phyloP scores from a whole-genome alignment of 805 yeast genomes.

The Tetrapisispora pingtungensis region DNA sequence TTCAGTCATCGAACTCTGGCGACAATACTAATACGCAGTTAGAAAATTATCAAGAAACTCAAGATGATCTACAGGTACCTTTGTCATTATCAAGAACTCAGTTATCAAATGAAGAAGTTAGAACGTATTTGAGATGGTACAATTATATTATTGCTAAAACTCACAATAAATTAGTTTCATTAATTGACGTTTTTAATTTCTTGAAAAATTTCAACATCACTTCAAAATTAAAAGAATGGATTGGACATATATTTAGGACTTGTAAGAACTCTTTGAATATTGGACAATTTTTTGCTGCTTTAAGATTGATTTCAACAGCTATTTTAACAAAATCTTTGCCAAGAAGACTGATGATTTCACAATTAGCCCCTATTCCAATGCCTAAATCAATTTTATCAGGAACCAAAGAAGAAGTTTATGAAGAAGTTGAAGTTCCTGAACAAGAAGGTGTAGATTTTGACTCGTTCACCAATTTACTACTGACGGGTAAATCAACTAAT shows the following conservation, averaged over 20 bases:
- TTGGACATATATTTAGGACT: conserved; percentile 42
- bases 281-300: conserved; percentile 82
- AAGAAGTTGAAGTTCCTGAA: conserved; percentile 18
- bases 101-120: conserved; percentile 65
- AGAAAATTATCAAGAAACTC: conserved; percentile 16
- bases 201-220: conserved; percentile 64
- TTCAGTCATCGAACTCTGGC: neutral
- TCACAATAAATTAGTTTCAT: conserved; percentile 51
- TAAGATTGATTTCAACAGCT: conserved; percentile 70
- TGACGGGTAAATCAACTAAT: conserved; percentile 69
- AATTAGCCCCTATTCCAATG: conserved; percentile 57
- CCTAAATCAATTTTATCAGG: conserved; percentile 71
- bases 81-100: conserved; percentile 57
- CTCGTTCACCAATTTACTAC: conserved; percentile 69
- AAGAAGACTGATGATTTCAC: conserved; percentile 40
- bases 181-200: conserved; percentile 72
- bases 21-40: neutral
- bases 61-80: conserved; percentile 41
- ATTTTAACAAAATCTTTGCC: conserved; percentile 43
- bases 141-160: conserved; percentile 70
- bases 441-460: conserved; percentile 58
- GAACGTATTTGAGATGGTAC: conserved; percentile 90
- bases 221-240: conserved; percentile 38
- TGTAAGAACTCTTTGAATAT: conserved; percentile 56
- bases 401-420: conserved; percentile 40